phyloP scores from a whole-genome alignment of 495 filamentous ascomycete species.

The Hypoxylon trugodes region DNA sequence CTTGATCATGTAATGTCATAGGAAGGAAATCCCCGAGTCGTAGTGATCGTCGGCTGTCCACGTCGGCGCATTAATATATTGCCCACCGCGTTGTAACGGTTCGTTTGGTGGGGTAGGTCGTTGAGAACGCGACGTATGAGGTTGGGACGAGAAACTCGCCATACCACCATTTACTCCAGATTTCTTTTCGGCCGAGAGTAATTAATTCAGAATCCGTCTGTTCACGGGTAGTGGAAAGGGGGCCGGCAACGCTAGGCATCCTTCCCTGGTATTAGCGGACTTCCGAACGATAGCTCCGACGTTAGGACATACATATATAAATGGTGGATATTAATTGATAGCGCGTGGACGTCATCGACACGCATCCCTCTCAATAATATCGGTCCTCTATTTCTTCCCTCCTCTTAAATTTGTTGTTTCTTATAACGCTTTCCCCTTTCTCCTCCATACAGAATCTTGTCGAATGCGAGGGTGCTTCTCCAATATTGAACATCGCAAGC shows the following conservation, averaged over 20 bases:
- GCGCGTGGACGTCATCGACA: conserved; percentile 16
- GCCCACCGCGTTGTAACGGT: not conserved
- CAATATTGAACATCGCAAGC: not conserved
- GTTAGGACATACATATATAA: conserved; percentile 7
- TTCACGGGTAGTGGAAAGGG: conserved; percentile 12
- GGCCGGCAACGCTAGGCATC: conserved; percentile 17
- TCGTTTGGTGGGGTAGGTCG: not conserved
- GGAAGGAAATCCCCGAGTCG: conserved; percentile 6
- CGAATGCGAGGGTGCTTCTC: not conserved
- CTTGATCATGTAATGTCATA: conserved; percentile 14
- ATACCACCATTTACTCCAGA: not conserved
- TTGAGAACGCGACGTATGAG: conserved; percentile 3
- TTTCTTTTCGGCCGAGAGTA: conserved; percentile 14
- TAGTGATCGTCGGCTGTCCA: conserved; percentile 13
- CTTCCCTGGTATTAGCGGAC: conserved; percentile 6
- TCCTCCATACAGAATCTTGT: not conserved
- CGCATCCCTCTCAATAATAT: not conserved
- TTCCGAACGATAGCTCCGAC: conserved; percentile 24
- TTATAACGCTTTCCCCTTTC: not conserved
- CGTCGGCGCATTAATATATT: conserved; percentile 6
- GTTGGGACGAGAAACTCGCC: not conserved
- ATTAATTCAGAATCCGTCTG: not conserved
- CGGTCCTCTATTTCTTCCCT: not conserved
- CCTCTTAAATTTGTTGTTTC: not conserved
- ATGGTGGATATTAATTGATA: too few species aligned